Evolutionary conservation across 2,329 filamentous ascomycete species (phyloP).

Genomic region (Fusarium pseudograminearum): DNA sequence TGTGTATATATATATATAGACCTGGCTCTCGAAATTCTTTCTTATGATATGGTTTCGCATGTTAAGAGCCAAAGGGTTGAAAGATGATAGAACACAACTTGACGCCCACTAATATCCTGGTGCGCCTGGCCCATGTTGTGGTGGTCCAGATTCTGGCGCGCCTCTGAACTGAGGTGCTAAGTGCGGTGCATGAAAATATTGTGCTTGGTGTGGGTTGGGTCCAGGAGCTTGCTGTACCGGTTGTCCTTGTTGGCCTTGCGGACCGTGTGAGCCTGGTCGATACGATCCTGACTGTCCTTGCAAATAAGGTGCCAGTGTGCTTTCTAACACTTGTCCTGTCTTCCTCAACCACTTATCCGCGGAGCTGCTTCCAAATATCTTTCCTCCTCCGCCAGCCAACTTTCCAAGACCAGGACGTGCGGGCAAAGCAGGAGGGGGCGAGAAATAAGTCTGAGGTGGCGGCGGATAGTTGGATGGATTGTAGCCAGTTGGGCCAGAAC

Average conservation of each 20-base stretch:
- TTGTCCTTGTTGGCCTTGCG: slow-evolving; percentile 30
- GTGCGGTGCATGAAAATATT: slow-evolving; percentile 40
- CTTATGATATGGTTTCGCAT: not conserved
- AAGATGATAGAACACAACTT: not conserved
- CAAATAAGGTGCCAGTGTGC: slow-evolving; percentile 49
- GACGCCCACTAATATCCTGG: not conserved
- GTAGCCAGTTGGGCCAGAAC: slow-evolving; percentile 42
- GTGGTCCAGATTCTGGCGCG: slow-evolving; percentile 17
- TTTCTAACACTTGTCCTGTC: slow-evolving; percentile 53
- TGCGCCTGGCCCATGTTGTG: slow-evolving; percentile 23
- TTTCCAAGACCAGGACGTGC: slow-evolving; percentile 40
- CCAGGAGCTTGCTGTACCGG: slow-evolving; percentile 13
- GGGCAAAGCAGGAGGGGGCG: slow-evolving; percentile 42
- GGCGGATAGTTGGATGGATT: slow-evolving; percentile 48
- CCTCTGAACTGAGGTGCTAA: slow-evolving; percentile 41
- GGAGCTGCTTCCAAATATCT: slow-evolving; percentile 51
- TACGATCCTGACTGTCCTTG: slow-evolving; percentile 39
- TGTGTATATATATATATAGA: not conserved
- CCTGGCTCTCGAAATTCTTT: not conserved
- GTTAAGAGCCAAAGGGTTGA: not conserved
- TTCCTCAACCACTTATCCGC: slow-evolving; percentile 54
- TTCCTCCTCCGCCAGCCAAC: slow-evolving; percentile 32
- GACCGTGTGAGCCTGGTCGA: slow-evolving; percentile 25
- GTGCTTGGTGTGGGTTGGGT: slow-evolving; percentile 21
- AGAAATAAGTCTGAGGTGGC: slow-evolving; percentile 51